Conservation (phyloP, 208 protist species). For the Wallacemonas rigidus region DNA sequence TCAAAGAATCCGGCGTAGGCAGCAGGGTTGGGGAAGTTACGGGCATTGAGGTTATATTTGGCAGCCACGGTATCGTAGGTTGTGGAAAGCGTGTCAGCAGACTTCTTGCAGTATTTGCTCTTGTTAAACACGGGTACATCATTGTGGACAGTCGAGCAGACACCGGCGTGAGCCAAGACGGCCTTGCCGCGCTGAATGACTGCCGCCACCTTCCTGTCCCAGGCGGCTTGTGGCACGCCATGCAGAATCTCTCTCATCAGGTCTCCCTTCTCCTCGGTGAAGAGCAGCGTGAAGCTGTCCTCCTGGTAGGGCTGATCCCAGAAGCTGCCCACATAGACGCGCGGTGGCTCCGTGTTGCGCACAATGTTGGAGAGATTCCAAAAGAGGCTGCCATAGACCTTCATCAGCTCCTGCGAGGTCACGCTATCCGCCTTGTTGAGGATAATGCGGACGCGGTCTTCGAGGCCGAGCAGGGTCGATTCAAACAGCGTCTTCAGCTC, state of each 20-base stretch:
- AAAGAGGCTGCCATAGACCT: constrained; percentile 95
- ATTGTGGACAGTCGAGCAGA: constrained; percentile 70
- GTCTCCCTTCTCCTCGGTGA: constrained; percentile 83
- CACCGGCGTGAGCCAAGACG: constrained; percentile 85
- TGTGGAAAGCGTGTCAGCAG: constrained; percentile 44
- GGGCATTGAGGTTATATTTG: constrained; percentile 60
- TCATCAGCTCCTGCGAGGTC: constrained; percentile 93
- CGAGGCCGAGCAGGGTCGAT: constrained; percentile 73
- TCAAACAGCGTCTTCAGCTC: constrained; percentile 70
- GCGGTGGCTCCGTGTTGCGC: constrained; percentile 92
- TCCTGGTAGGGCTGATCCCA: constrained; percentile 90
- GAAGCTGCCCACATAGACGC: constrained; percentile 96
- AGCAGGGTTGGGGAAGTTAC: constrained; percentile 53
- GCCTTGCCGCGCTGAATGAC: constrained; percentile 88
- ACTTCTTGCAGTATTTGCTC: constrained; percentile 60
- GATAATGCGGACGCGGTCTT: constrained; percentile 94
- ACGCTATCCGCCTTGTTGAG: constrained; percentile 97
- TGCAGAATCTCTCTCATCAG: constrained; percentile 80
- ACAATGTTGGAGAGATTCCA: constrained; percentile 96
- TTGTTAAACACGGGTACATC: constrained; percentile 87
- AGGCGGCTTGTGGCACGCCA: constrained; percentile 79
- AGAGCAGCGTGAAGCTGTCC: constrained; percentile 66
- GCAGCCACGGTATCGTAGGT: constrained; percentile 62
- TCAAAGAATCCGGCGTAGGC: constrained; percentile 57
- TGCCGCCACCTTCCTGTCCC: constrained; percentile 90